Evolutionary conservation across 2,329 filamentous ascomycete genomes (phyloP).

Genomic region (Myriosclerotinia duriaeana): DNA sequence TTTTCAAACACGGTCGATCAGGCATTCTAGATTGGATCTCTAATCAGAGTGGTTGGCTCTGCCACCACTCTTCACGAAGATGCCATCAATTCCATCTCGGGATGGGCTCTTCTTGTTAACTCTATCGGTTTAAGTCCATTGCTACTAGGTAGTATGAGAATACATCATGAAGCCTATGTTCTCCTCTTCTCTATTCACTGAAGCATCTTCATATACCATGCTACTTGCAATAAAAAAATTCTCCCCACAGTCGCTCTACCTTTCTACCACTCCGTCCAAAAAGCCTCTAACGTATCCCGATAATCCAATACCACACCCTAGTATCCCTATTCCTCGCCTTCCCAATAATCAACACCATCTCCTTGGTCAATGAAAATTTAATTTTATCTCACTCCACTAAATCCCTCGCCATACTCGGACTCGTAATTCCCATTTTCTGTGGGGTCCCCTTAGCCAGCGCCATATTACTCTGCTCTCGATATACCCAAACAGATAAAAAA

Average conservation of each 20-base stretch:
- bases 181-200: too few species aligned
- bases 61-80: conserved; percentile 7
- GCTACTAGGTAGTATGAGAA: conserved; percentile 8
- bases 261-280: neutral
- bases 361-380: neutral
- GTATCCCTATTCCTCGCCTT: neutral
- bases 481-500: neutral
- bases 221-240: neutral
- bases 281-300: neutral
- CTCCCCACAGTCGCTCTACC: neutral
- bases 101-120: neutral
- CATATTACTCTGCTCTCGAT: neutral
- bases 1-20: conserved; percentile 13
- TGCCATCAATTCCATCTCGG: neutral
- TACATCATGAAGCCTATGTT: conserved; percentile 5
- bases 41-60: neutral
- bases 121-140: neutral
- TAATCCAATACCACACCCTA: neutral
- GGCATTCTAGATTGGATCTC: conserved; percentile 11
- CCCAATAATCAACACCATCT: neutral
- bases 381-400: neutral
- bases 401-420: neutral
- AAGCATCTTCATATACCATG: too few species aligned
- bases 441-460: neutral
- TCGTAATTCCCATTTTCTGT: neutral